A percentile compares a stretch with the other conserved stretches of the same genome.
Evolutionary conservation across 2,329 filamentous ascomycete species (phyloP).

Genomic region (Lasiodiplodia sp.): DNA sequence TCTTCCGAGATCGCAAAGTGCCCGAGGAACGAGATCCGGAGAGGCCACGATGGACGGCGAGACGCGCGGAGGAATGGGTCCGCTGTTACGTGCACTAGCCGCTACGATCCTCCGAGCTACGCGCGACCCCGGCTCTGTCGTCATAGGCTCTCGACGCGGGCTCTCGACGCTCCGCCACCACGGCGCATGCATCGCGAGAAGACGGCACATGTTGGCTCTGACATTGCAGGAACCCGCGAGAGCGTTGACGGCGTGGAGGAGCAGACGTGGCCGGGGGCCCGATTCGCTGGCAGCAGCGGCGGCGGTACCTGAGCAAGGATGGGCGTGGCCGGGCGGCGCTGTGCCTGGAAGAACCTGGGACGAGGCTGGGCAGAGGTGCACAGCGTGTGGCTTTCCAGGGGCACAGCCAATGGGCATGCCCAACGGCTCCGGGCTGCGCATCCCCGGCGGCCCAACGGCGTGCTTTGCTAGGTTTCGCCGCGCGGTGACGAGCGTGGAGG

Average conservation of each 20-base stretch:
- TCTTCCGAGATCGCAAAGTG: slow-evolving; percentile 11
- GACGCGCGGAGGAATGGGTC: slow-evolving; percentile 3
- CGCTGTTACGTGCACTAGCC: slow-evolving; percentile 12
- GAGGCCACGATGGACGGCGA: background rate
- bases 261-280: slow-evolving; percentile 1
- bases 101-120: slow-evolving; percentile 13
- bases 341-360: slow-evolving; percentile 23
- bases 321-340: slow-evolving; percentile 16
- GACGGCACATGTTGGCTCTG: slow-evolving; percentile 16
- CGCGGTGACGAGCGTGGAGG: slow-evolving; percentile 13
- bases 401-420: slow-evolving; percentile 9
- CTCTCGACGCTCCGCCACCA: slow-evolving; percentile 19
- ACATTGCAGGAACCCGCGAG: slow-evolving; percentile 24
- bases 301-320: slow-evolving; percentile 24
- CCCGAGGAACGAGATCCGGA: slow-evolving; percentile 20
- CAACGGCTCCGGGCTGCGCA: slow-evolving; percentile 22
- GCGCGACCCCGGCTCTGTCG: slow-evolving; percentile 21
- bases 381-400: slow-evolving; percentile 21
- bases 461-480: slow-evolving; percentile 17
- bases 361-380: background rate
- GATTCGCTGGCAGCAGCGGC: slow-evolving; percentile 13
- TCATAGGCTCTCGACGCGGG: background rate
- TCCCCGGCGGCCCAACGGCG: slow-evolving; percentile 24
- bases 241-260: slow-evolving; percentile 15
- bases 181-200: slow-evolving; percentile 24